Conservation (phyloP, 345 rosid genomes). For the Eucalyptus cladocalyx region DNA sequence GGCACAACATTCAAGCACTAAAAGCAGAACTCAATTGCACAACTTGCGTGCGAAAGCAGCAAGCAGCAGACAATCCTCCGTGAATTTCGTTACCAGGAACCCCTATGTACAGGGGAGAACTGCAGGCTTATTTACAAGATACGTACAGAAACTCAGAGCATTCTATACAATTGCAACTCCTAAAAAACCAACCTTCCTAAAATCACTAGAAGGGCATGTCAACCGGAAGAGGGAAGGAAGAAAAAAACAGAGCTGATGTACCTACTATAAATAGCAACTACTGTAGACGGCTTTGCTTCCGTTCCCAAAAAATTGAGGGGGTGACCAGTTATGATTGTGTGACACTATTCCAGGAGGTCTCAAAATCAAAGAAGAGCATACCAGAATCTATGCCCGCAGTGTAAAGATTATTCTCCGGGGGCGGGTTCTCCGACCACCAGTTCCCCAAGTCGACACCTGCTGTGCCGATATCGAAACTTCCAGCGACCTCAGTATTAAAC, state of each 20-base stretch:
- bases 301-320: background rate
- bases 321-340: background rate
- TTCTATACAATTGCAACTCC: background rate
- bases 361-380: conserved; percentile 23
- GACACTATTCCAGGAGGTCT: conserved; percentile 16
- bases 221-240: background rate
- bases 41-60: background rate
- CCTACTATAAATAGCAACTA: background rate
- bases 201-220: background rate
- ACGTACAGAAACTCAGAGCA: background rate
- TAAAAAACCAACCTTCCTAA: background rate
- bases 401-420: background rate
- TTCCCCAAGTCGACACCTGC: background rate
- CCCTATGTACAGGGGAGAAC: background rate
- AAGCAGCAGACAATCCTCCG: background rate
- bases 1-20: background rate
- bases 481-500: background rate
- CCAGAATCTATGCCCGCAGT: conserved; percentile 18
- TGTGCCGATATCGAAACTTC: background rate
- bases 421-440: conserved; percentile 9
- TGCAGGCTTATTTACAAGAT: background rate
- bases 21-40: background rate
- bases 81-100: background rate
- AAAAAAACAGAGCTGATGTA: background rate
- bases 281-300: background rate